phyloP scores from a whole-genome alignment of 352 stramenopile species.

The Globisporangium solare region DNA sequence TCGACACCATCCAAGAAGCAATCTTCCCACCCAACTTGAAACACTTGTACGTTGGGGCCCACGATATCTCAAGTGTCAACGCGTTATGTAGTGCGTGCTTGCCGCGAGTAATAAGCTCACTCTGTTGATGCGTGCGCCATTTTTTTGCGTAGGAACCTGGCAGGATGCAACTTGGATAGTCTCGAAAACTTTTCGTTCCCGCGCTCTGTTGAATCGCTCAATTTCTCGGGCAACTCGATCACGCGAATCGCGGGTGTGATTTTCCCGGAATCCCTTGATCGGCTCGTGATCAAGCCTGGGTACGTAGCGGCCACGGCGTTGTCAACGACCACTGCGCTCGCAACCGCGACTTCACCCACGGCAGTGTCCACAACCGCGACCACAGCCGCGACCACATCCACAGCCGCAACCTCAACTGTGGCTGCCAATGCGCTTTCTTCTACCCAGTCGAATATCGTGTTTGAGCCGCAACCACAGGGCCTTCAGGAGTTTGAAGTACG shows the following conservation, averaged over 20 bases:
- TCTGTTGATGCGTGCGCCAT: not conserved
- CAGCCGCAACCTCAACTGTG: not conserved
- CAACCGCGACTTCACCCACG: not conserved
- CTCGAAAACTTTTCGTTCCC: constrained; percentile 33
- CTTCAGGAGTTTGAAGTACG: constrained; percentile 38
- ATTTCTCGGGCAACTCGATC: constrained; percentile 34
- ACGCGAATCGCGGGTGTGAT: constrained; percentile 24
- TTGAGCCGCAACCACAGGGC: not conserved
- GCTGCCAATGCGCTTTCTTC: not conserved
- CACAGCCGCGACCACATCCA: not conserved
- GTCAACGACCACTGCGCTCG: too few species aligned
- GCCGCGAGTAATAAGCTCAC: not conserved
- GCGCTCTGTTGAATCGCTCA: constrained; percentile 24
- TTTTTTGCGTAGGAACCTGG: constrained; percentile 7
- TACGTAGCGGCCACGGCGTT: not conserved
- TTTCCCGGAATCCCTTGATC: constrained; percentile 25
- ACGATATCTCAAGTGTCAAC: not conserved
- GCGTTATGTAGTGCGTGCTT: not conserved
- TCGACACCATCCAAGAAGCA: too few species aligned
- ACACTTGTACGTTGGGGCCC: too few species aligned
- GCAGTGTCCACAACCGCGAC: not conserved
- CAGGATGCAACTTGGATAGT: constrained; percentile 14
- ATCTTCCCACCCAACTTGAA: too few species aligned
- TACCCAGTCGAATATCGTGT: not conserved
- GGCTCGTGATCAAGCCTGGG: constrained; percentile 16